Conservation (phyloP, 805 yeast species). For the Nakazawaea ernobii region DNA sequence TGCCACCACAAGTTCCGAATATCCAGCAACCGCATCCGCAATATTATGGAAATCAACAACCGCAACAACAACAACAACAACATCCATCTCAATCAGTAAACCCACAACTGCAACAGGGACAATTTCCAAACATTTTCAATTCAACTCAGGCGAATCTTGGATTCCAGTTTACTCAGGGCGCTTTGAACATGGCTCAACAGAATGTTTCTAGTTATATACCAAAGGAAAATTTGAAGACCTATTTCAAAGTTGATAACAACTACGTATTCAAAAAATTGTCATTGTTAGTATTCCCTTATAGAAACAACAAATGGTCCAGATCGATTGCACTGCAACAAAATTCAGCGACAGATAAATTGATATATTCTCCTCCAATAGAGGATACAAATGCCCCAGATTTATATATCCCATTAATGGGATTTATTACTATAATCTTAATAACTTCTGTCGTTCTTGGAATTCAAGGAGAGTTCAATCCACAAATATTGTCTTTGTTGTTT, state of each 20-base stretch:
- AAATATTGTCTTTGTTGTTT: conserved; percentile 79
- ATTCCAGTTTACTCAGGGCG: conserved; percentile 80
- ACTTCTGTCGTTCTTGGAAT: conserved; percentile 84
- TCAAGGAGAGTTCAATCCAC: conserved; percentile 88
- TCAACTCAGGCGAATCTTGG: conserved; percentile 85
- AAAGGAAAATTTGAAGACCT: conserved; percentile 63
- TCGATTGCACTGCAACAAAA: conserved; percentile 31
- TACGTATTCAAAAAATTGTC: conserved; percentile 74
- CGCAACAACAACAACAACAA: conserved; percentile 15
- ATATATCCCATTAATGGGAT: conserved; percentile 93
- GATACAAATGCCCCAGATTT: conserved; percentile 95
- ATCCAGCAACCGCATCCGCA: conserved; percentile 9
- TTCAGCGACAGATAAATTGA: conserved; percentile 26
- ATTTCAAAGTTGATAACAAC: conserved; percentile 86
- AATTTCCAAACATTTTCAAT: conserved; percentile 40
- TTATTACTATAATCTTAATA: conserved; percentile 77
- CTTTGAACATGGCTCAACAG: conserved; percentile 75
- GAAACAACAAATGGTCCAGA: conserved; percentile 80
- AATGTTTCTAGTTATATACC: conserved; percentile 52
- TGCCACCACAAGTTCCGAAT: not conserved
- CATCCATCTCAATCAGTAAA: conserved; percentile 14
- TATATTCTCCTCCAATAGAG: conserved; percentile 69
- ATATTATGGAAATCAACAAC: not conserved
- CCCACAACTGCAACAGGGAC: conserved; percentile 18
- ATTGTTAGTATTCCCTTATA: conserved; percentile 80